Evolutionary conservation across 495 filamentous ascomycete species (phyloP).

Genomic region (Aspergillus olivimuriae): DNA sequence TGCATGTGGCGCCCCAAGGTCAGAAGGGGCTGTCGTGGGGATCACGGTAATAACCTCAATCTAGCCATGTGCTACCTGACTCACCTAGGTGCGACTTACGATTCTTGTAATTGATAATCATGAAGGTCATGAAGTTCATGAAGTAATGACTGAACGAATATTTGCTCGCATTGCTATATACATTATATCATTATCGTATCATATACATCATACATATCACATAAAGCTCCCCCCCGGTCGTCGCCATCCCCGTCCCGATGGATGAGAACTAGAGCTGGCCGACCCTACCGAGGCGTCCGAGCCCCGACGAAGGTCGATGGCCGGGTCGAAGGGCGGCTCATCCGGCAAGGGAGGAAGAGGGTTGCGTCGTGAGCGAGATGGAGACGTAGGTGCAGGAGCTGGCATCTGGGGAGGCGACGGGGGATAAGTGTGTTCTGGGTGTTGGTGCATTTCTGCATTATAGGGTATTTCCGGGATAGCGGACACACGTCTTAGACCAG

Average conservation of each 20-base stretch:
- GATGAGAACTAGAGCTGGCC: too few species aligned
- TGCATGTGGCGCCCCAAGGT: conserved; percentile 52
- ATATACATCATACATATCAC: conserved; percentile 4
- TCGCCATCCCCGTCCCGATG: too few species aligned
- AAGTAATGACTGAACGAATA: conserved; percentile 5
- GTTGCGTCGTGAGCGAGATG: conserved; percentile 11
- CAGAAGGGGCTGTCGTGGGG: too few species aligned
- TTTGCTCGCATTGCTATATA: conserved; percentile 16
- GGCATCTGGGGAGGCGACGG: too few species aligned
- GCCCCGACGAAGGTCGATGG: not conserved
- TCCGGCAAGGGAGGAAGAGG: conserved; percentile 17
- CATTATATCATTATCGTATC: conserved; percentile 18
- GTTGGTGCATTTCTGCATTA: too few species aligned
- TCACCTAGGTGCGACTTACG: too few species aligned
- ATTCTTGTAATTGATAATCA: not conserved
- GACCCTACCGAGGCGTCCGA: too few species aligned
- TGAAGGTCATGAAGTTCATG: conserved; percentile 14
- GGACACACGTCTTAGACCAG: too few species aligned
- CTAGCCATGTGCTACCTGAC: not conserved
- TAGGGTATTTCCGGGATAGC: too few species aligned
- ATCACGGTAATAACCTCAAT: too few species aligned
- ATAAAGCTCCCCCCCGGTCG: conserved; percentile 7
- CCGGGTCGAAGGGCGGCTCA: conserved; percentile 6
- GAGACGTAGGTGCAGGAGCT: conserved; percentile 6
- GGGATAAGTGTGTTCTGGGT: not conserved